Percentiles rank a stretch among this genome's conserved stretches.
Conservation (phyloP, 768 basidiomycete species). For the Kwoniella heveanensis region DNA sequence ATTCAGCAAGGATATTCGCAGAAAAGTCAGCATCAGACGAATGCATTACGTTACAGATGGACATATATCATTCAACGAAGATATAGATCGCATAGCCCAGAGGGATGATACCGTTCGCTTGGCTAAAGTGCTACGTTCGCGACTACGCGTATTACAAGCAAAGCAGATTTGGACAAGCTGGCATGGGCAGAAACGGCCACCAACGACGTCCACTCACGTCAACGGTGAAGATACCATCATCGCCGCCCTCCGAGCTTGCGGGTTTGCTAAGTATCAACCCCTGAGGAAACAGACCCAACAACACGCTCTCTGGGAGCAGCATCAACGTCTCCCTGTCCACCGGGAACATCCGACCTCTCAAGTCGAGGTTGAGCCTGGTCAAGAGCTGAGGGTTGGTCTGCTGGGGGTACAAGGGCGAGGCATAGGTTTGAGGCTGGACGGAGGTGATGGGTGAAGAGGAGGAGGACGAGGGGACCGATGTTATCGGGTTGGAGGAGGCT, state of each 20-base stretch:
- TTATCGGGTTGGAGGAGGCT: constrained; percentile 56
- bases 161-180: no score
- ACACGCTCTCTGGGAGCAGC: constrained; percentile 95
- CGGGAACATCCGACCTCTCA: constrained; percentile 85
- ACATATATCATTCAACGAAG: not conserved
- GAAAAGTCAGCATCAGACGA: not conserved
- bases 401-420: constrained; percentile 33
- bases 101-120: no score
- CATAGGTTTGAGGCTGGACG: constrained; percentile 44
- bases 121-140: no score
- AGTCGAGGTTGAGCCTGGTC: constrained; percentile 83
- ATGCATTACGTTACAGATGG: not conserved
- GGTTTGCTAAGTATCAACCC: constrained; percentile 90
- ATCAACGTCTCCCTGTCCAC: constrained; percentile 97
- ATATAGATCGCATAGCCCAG: constrained; percentile 48
- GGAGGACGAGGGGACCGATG: constrained; percentile 54
- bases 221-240: constrained; percentile 91
- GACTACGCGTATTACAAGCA: no score
- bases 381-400: constrained; percentile 75
- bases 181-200: no score
- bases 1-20: constrained; percentile 13
- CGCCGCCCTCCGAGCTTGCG: constrained; percentile 65
- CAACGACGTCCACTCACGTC: no score
- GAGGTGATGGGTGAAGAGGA: constrained; percentile 55
- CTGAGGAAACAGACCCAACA: constrained; percentile 95